Evolutionary conservation across 306 rosid species (phyloP).

Genomic region (Malus asiatica): DNA sequence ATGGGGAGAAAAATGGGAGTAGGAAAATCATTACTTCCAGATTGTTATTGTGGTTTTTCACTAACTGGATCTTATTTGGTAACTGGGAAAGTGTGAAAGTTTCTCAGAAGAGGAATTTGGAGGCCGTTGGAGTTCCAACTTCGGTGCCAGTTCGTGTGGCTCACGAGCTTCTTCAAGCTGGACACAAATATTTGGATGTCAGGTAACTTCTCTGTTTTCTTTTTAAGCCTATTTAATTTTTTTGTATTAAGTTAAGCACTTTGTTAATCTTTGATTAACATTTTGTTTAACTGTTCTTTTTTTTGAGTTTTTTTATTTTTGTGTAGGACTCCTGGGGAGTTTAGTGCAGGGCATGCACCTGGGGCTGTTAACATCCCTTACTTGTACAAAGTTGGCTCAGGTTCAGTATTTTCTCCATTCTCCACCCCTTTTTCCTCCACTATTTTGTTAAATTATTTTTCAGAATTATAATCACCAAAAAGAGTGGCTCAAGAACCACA

Average conservation of each 20-base stretch:
- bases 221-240: not conserved
- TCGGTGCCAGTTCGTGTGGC: conserved; percentile 91
- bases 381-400: conserved; percentile 71
- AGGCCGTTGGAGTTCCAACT: conserved; percentile 47
- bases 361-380: conserved; percentile 76
- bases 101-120: conserved; percentile 39
- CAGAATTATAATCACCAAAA: too few relatives aligned
- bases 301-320: not conserved
- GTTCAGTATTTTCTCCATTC: conserved; percentile 16
- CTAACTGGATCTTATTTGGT: conserved; percentile 7
- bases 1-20: not conserved
- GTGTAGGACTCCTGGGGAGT: conserved; percentile 72
- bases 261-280: not conserved
- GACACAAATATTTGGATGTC: conserved; percentile 84
- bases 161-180: conserved; percentile 80
- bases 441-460: not conserved
- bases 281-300: not conserved
- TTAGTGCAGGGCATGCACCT: conserved; percentile 57
- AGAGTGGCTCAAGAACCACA: too few relatives aligned
- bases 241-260: not conserved
- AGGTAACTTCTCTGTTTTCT: conserved; percentile 27
- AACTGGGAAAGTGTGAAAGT: conserved; percentile 32
- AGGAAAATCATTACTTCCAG: not conserved
- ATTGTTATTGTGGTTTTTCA: not conserved
- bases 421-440: not conserved